phyloP scores from a whole-genome alignment of 768 basidiomycete species.

The Phylloporus sp. region DNA sequence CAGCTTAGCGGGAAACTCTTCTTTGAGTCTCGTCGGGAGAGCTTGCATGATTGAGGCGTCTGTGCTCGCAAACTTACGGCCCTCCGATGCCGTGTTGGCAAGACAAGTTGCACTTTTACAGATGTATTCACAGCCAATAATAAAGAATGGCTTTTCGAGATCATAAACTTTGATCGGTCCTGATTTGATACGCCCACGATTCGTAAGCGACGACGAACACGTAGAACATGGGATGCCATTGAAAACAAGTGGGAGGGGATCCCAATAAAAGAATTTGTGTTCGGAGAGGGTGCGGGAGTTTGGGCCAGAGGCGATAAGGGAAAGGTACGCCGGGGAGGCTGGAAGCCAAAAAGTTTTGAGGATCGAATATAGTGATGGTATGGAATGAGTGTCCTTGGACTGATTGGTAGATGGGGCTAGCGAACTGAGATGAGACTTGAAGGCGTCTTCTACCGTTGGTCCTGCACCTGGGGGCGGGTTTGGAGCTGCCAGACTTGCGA shows the following conservation, averaged over 20 bases:
- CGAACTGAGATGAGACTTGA: constrained; percentile 71
- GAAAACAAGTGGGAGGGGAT: constrained; percentile 77
- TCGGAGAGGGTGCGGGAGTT: constrained; percentile 67
- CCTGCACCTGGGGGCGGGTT: constrained; percentile 60
- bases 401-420: constrained; percentile 48
- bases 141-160: constrained; percentile 74
- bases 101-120: constrained; percentile 54
- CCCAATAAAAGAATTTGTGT: constrained; percentile 84
- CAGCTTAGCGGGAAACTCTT: constrained; percentile 70
- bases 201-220: constrained; percentile 56
- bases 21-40: constrained; percentile 61
- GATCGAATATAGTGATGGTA: constrained; percentile 71
- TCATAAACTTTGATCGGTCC: constrained; percentile 81
- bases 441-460: constrained; percentile 69
- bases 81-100: constrained; percentile 42
- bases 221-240: constrained; percentile 74
- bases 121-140: constrained; percentile 80
- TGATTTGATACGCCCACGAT: constrained; percentile 67
- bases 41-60: constrained; percentile 69
- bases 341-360: constrained; percentile 85
- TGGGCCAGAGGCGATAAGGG: constrained; percentile 66
- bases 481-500: constrained; percentile 57
- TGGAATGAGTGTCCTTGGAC: constrained; percentile 43
- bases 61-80: constrained; percentile 66
- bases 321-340: constrained; percentile 72